These are phyloP conservation scores for Nicotiana noctiflora DNA, from an alignment of 257 asterid genomes.

Conservation along the genomic window DNA sequence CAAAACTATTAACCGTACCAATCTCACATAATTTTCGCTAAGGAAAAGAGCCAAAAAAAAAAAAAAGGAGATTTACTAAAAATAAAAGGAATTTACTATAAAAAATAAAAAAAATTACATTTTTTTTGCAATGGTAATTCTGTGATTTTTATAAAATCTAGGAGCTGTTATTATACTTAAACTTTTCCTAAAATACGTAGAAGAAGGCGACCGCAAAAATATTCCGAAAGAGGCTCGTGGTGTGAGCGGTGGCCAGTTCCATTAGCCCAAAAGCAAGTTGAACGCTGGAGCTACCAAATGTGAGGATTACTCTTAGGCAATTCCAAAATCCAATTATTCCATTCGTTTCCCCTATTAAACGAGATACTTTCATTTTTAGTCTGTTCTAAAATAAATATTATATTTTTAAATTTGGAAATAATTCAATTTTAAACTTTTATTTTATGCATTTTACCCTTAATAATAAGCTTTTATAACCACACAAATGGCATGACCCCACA, in stretches of 20 bases:
- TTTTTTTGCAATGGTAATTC: neutral
- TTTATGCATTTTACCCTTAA: too few relatives aligned
- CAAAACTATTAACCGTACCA: neutral
- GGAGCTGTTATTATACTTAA: neutral
- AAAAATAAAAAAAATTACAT: neutral
- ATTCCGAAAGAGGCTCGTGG: neutral
- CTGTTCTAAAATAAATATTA: too few relatives aligned
- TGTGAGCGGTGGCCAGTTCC: neutral
- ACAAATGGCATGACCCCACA: too few relatives aligned
- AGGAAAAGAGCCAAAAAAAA: neutral
- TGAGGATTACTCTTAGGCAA: neutral
- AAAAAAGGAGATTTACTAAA: neutral
- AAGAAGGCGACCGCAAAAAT: neutral
- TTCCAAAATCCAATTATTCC: neutral
- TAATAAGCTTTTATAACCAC: too few relatives aligned
- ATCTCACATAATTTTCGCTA: neutral
- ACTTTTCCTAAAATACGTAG: neutral
- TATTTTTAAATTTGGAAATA: too few relatives aligned
- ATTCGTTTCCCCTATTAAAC: too few relatives aligned
- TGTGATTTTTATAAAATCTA: neutral
- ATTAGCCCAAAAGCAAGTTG: neutral
- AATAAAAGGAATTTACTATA: neutral
- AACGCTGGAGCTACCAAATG: neutral
- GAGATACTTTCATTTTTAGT: too few relatives aligned
- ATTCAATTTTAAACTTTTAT: too few relatives aligned